phyloP scores from a whole-genome alignment of 208 protist genomes.

The Trypanosoma boissoni region DNA sequence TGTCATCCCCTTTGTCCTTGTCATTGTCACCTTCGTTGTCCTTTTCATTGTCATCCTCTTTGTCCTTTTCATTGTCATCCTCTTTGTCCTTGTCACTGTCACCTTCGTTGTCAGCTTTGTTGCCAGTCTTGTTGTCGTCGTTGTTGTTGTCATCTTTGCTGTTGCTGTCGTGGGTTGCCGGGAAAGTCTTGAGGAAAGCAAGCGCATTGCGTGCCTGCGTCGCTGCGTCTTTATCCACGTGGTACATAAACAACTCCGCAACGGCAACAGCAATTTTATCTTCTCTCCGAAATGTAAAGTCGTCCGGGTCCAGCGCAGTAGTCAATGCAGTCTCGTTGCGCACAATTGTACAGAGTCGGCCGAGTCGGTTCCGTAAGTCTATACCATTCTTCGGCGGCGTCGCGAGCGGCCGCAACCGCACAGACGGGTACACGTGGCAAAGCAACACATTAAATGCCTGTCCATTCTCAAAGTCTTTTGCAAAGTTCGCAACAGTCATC shows the following conservation, averaged over 20 bases:
- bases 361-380: slow-evolving; percentile 37
- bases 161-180: not conserved
- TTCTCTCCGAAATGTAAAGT: slow-evolving; percentile 63
- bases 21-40: too few species aligned
- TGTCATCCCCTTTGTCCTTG: too few species aligned
- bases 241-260: slow-evolving; percentile 22
- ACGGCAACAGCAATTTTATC: slow-evolving; percentile 55
- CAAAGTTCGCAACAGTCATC: slow-evolving; percentile 43
- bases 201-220: not conserved
- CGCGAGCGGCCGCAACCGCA: slow-evolving; percentile 13
- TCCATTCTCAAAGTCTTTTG: slow-evolving; percentile 62
- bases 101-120: not conserved
- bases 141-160: not conserved
- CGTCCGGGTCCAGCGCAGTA: slow-evolving; percentile 40
- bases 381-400: slow-evolving; percentile 6
- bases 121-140: too few species aligned
- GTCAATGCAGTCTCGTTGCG: slow-evolving; percentile 33
- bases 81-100: not conserved
- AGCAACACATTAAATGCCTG: slow-evolving; percentile 57
- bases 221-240: slow-evolving; percentile 6
- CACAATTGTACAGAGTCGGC: slow-evolving; percentile 43
- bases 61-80: not conserved
- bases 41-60: not conserved
- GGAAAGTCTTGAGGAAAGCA: not conserved
- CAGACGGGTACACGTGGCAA: slow-evolving; percentile 49